phyloP scores from a whole-genome alignment of 805 yeast genomes.

The Clavispora fructus region DNA sequence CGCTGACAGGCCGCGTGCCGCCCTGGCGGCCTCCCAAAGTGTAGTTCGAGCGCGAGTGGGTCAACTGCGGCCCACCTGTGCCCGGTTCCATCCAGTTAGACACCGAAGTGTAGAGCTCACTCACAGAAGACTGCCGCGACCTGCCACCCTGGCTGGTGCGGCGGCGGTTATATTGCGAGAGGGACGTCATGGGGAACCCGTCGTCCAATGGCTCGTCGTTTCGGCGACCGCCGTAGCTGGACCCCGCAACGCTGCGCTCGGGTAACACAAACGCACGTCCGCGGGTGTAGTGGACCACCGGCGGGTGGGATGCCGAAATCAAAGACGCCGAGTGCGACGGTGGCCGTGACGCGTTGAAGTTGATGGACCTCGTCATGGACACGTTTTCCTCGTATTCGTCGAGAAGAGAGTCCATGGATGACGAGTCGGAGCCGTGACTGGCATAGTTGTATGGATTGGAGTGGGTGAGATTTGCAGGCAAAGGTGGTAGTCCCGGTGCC shows the following conservation, averaged over 20 bases:
- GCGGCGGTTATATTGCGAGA: conserved; percentile 31
- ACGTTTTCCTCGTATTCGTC: conserved; percentile 43
- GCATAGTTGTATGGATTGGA: not conserved
- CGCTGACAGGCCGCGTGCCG: not conserved
- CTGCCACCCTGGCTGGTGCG: conserved; percentile 14
- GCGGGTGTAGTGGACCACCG: conserved; percentile 5
- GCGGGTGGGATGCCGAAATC: conserved; percentile 13
- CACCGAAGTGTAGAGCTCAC: conserved; percentile 39
- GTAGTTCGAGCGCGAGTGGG: conserved; percentile 12
- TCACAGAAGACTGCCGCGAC: conserved; percentile 34
- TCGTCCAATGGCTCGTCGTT: conserved; percentile 15
- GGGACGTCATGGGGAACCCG: conserved; percentile 30
- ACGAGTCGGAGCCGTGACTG: conserved; percentile 8
- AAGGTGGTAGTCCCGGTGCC: too few species aligned
- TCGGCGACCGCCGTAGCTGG: conserved; percentile 1
- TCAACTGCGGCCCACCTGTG: conserved; percentile 5
- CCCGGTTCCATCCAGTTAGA: conserved; percentile 52
- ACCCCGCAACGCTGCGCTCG: conserved; percentile 1
- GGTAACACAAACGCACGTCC: conserved; percentile 1
- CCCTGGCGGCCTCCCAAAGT: conserved; percentile 9
- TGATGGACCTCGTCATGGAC: conserved; percentile 21
- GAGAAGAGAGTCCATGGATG: conserved; percentile 35
- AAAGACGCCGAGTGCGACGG: conserved; percentile 24
- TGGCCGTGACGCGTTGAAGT: conserved; percentile 20
- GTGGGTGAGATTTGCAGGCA: not conserved